Percentiles rank a stretch among this genome's conserved stretches.
Evolutionary conservation across 257 asterid genomes (phyloP).

Genomic region (Mentha longifolia): DNA sequence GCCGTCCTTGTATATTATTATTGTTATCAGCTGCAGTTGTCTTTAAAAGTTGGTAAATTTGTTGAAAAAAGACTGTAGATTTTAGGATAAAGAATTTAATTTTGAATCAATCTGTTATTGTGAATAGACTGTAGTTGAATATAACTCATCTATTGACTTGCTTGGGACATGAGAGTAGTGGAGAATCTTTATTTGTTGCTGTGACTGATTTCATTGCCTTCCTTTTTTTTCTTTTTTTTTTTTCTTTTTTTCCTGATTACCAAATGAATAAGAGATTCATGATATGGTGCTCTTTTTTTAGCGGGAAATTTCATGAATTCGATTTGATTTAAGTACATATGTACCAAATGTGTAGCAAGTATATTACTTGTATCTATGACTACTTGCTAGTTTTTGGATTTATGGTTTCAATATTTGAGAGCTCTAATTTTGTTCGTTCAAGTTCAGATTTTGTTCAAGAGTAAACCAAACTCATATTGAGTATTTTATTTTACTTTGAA

Average conservation of each 20-base stretch:
- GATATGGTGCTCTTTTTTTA: background rate
- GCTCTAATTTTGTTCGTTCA: background rate
- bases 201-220: background rate
- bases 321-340: background rate
- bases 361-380: background rate
- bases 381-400: background rate
- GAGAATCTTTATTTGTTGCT: background rate
- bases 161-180: background rate
- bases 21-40: conserved; percentile 34
- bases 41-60: conserved; percentile 35
- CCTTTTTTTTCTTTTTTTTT: background rate
- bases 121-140: conserved; percentile 33
- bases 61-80: conserved; percentile 32
- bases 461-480: background rate
- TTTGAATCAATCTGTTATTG: conserved; percentile 35
- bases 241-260: background rate
- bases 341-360: background rate
- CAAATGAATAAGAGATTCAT: background rate
- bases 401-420: background rate
- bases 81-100: conserved; percentile 33
- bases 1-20: conserved; percentile 44
- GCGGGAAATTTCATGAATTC: background rate
- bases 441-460: background rate
- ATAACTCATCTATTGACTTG: background rate
- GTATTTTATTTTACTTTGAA: background rate